A percentile compares a stretch with the other conserved stretches of the same genome.
These are phyloP conservation scores for Fusarium duplospermum DNA, from an alignment of 2,329 filamentous ascomycete genomes.

Conservation along the genomic window DNA sequence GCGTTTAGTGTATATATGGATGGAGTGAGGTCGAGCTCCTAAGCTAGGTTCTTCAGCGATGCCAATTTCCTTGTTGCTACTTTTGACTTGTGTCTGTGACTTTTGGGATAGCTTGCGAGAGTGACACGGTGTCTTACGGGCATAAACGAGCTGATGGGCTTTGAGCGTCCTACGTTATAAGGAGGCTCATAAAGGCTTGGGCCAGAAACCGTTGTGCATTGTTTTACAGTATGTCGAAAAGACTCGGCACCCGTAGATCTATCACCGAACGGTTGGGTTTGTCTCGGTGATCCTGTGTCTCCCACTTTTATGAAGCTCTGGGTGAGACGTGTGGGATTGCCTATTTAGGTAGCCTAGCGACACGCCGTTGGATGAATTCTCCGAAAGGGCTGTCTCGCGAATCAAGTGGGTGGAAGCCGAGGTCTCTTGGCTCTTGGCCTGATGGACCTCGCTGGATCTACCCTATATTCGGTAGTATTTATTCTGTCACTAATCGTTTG, in stretches of 20 bases:
- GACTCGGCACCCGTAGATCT: not conserved
- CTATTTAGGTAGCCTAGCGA: not conserved
- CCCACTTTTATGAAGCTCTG: not conserved
- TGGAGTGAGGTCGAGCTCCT: slow-evolving; percentile 38
- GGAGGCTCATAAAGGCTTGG: not conserved
- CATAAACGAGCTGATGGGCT: not conserved
- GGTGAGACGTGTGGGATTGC: not conserved
- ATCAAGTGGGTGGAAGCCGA: not conserved
- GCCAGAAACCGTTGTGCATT: not conserved
- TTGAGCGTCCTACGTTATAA: not conserved
- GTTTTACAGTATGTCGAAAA: not conserved
- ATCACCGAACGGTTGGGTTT: not conserved
- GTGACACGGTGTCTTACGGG: not conserved
- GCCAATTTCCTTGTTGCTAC: slow-evolving; percentile 35
- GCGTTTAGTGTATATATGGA: slow-evolving; percentile 43
- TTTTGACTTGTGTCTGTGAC: not conserved
- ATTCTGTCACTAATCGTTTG: not conserved
- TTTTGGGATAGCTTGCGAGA: not conserved
- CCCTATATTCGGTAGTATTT: not conserved
- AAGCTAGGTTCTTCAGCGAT: slow-evolving; percentile 37
- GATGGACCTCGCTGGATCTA: not conserved
- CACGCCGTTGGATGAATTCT: not conserved
- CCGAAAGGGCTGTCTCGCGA: not conserved
- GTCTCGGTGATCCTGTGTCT: not conserved
- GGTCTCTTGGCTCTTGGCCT: not conserved